phyloP scores from a whole-genome alignment of 2,329 filamentous ascomycete species.

The Ophiocordyceps australis region DNA sequence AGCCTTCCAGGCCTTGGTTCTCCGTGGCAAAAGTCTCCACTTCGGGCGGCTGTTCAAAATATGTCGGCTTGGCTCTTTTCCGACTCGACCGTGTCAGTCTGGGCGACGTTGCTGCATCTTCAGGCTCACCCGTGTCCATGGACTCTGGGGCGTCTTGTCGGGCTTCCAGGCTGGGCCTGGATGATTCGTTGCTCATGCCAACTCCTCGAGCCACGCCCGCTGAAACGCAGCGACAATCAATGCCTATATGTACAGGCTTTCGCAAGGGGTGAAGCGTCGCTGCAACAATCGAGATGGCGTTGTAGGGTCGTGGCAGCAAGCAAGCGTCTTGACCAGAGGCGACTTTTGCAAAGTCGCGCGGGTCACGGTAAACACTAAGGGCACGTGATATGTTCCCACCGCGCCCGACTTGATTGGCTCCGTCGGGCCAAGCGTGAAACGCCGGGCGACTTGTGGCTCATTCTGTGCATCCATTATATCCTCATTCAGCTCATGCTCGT shows the following conservation, averaged over 20 bases:
- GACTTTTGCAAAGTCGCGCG: too few relatives aligned
- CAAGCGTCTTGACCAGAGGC: too few relatives aligned
- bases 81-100: conserved; percentile 15
- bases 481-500: too few relatives aligned
- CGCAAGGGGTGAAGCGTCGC: too few relatives aligned
- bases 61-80: conserved; percentile 31
- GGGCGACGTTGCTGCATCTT: conserved; percentile 3
- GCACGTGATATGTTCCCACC: conserved; percentile 9
- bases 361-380: conserved; percentile 11
- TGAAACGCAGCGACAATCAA: too few relatives aligned
- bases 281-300: too few relatives aligned
- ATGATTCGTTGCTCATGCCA: conserved; percentile 15
- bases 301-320: too few relatives aligned
- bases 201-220: too few relatives aligned
- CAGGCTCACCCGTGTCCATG: too few relatives aligned
- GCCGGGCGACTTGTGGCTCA: conserved; percentile 12
- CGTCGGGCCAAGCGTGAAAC: conserved; percentile 8
- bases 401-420: conserved; percentile 9
- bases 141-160: conserved; percentile 2
- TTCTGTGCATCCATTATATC: too few relatives aligned
- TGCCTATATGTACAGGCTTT: too few relatives aligned
- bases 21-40: conserved; percentile 5
- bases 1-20: conserved; percentile 5
- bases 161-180: conserved; percentile 6
- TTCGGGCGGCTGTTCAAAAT: conserved; percentile 15